Evolutionary conservation across 208 protist species (phyloP).

Genomic region (Trypanosoma scelopori): DNA sequence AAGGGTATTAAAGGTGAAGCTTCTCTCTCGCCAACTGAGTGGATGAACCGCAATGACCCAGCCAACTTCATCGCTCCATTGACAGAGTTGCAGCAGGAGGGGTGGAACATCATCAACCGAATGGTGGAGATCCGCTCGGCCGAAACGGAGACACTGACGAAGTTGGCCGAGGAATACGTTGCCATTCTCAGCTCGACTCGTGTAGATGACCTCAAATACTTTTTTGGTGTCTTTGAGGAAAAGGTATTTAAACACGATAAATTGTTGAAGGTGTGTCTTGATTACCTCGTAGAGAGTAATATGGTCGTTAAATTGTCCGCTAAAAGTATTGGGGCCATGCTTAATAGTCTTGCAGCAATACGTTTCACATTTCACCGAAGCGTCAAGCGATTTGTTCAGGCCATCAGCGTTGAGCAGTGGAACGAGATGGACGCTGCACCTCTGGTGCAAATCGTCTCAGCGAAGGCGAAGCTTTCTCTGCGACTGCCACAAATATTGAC

Average conservation of each 20-base stretch:
- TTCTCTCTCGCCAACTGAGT: slow-evolving; percentile 50
- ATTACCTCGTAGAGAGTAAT: slow-evolving; percentile 47
- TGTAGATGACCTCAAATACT: slow-evolving; percentile 83
- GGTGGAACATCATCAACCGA: slow-evolving; percentile 63
- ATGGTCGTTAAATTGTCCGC: slow-evolving; percentile 49
- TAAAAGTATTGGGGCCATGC: slow-evolving; percentile 63
- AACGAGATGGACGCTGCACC: slow-evolving; percentile 65
- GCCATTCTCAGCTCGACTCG: slow-evolving; percentile 48
- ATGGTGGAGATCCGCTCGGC: slow-evolving; percentile 69
- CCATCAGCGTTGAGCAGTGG: slow-evolving; percentile 81
- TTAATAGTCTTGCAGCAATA: slow-evolving; percentile 70
- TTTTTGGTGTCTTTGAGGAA: slow-evolving; percentile 82
- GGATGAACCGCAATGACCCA: slow-evolving; percentile 81
- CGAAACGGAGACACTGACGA: slow-evolving; percentile 36
- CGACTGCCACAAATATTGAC: slow-evolving; percentile 46
- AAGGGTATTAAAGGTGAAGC: slow-evolving; percentile 43
- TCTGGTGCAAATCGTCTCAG: slow-evolving; percentile 65
- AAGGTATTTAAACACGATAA: slow-evolving; percentile 88
- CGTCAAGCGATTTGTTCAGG: slow-evolving; percentile 58
- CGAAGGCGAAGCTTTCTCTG: slow-evolving; percentile 59
- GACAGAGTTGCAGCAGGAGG: slow-evolving; percentile 57
- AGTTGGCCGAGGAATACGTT: slow-evolving; percentile 63
- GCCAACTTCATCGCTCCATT: slow-evolving; percentile 50
- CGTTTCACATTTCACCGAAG: slow-evolving; percentile 75
- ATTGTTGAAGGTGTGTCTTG: slow-evolving; percentile 68